Conservation (phyloP, 2,329 filamentous ascomycete genomes). For the Thermochaetoides dissita region DNA sequence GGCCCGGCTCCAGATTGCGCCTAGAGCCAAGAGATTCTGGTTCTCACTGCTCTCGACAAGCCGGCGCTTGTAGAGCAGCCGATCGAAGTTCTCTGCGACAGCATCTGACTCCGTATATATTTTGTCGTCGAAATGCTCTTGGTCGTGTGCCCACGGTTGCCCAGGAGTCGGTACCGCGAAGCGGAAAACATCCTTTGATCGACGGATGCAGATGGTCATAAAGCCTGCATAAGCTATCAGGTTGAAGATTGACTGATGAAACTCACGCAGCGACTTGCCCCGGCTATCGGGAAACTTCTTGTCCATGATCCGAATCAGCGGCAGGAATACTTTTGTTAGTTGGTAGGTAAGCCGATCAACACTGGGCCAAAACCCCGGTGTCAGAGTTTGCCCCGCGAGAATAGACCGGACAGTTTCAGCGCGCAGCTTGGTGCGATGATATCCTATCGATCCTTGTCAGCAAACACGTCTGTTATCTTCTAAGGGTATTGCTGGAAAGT, state of each 20-base stretch:
- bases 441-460: too few species aligned
- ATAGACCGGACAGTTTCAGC: constrained; percentile 17
- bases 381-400: constrained; percentile 15
- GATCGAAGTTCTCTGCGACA: constrained; percentile 3
- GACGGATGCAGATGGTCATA: constrained; percentile 19
- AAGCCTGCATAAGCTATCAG: constrained; percentile 21
- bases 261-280: constrained; percentile 9
- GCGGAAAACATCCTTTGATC: constrained; percentile 20
- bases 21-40: too few species aligned
- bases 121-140: constrained; percentile 13
- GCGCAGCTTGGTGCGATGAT: constrained; percentile 22
- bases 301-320: constrained; percentile 21
- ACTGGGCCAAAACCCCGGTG: constrained; percentile 23
- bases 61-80: too few species aligned
- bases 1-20: too few species aligned
- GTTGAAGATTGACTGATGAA: constrained; percentile 22
- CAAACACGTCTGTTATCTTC: too few species aligned
- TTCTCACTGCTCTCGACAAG: too few species aligned
- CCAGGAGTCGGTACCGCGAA: constrained; percentile 18
- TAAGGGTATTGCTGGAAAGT: too few species aligned
- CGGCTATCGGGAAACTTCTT: constrained; percentile 3
- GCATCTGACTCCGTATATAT: constrained; percentile 13
- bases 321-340: constrained; percentile 22
- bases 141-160: constrained; percentile 14
- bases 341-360: constrained; percentile 24